Evolutionary conservation across 192 early-diverging fungal genomes (phyloP).

Genomic region (Gigaspora rosea): DNA sequence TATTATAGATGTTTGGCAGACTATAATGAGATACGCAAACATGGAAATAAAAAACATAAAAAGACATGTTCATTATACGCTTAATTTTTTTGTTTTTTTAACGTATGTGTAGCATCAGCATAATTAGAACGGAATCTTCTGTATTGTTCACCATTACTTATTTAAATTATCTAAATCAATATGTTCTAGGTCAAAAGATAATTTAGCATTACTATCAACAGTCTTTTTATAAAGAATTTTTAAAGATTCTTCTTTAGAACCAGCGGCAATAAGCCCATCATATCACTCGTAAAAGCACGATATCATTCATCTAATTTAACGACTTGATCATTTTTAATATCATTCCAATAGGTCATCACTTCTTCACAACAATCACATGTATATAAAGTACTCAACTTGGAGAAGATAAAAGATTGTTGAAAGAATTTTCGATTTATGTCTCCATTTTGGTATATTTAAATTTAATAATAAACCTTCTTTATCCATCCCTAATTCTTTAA

Average conservation of each 20-base stretch:
- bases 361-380: constrained; percentile 16
- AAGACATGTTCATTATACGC: neutral
- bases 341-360: constrained; percentile 18
- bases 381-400: constrained; percentile 25
- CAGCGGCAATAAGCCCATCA: constrained; percentile 29
- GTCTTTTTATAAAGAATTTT: constrained; percentile 2
- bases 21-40: neutral
- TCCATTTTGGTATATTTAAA: constrained; percentile 20
- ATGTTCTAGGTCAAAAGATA: neutral
- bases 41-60: neutral
- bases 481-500: constrained; percentile 26
- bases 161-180: neutral
- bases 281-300: constrained; percentile 29
- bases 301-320: constrained; percentile 28
- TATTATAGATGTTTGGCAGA: constrained; percentile 8
- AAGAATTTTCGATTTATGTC: constrained; percentile 31
- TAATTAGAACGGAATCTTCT: constrained; percentile 9
- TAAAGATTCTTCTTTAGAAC: constrained; percentile 29
- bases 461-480: constrained; percentile 29
- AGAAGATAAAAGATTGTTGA: constrained; percentile 26
- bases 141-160: constrained; percentile 6
- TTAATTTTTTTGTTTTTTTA: neutral
- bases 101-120: neutral
- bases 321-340: neutral
- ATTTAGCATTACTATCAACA: neutral